A percentile compares a stretch with the other conserved stretches of the same genome.
Evolutionary conservation across 352 stramenopile species (phyloP).

Genomic region (Pythium myriotylum): DNA sequence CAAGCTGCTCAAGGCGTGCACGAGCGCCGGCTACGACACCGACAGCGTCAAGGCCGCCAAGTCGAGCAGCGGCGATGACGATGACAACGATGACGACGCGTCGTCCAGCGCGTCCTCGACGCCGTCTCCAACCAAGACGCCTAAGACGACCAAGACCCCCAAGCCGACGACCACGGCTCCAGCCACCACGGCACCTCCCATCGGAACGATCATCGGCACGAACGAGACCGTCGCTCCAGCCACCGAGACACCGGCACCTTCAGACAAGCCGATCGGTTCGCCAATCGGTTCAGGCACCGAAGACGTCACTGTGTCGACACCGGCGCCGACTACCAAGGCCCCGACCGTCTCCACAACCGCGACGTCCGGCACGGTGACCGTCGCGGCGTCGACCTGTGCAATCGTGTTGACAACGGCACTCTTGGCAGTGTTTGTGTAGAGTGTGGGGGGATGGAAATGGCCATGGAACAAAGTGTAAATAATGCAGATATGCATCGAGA

Average conservation of each 20-base stretch:
- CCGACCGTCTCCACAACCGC: conserved; percentile 4
- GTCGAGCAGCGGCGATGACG: not conserved
- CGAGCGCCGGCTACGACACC: not conserved
- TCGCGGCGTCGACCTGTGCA: not conserved
- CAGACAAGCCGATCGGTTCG: not conserved
- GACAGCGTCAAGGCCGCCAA: not conserved
- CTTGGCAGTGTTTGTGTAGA: not conserved
- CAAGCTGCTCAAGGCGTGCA: conserved; percentile 16
- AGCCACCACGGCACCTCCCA: not conserved
- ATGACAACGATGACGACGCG: not conserved
- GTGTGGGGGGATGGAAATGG: too few relatives aligned
- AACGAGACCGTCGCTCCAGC: not conserved
- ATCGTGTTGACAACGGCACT: not conserved
- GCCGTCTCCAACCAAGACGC: conserved; percentile 7
- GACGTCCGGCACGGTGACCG: not conserved
- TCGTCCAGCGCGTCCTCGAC: not conserved
- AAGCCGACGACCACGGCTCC: conserved; percentile 4
- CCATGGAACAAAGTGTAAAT: too few relatives aligned
- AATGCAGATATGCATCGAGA: too few relatives aligned
- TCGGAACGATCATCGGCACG: conserved; percentile 7
- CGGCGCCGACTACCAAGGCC: not conserved
- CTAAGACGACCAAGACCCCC: conserved; percentile 16
- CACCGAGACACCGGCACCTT: not conserved
- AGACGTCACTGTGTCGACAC: not conserved
- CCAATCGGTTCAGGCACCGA: conserved; percentile 3